phyloP scores from a whole-genome alignment of 2,329 filamentous ascomycete genomes.

The Fusarium piperis region DNA sequence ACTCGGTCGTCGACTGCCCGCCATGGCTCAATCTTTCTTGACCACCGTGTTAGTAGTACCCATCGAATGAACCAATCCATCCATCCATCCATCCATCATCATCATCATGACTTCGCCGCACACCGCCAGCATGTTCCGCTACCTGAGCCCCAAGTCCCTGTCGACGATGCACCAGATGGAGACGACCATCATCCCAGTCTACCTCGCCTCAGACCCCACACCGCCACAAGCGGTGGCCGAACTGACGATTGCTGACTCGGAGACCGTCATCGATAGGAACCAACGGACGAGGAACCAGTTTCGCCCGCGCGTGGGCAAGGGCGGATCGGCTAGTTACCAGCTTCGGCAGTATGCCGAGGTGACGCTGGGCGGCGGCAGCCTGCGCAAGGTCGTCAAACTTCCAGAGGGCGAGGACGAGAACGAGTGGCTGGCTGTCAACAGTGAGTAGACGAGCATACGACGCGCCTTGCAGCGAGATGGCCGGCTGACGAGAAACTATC shows the following conservation, averaged over 20 bases:
- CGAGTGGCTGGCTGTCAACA: constrained; percentile 98
- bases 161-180: constrained; percentile 45
- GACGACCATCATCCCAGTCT: constrained; percentile 45
- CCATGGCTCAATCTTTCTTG: constrained; percentile 53
- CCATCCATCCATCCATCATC: neutral
- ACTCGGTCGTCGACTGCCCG: constrained; percentile 17
- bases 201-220: constrained; percentile 26
- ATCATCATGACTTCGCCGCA: constrained; percentile 9
- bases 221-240: constrained; percentile 19
- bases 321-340: constrained; percentile 88
- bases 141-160: constrained; percentile 47
- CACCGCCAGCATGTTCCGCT: constrained; percentile 43
- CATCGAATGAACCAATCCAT: neutral
- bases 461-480: neutral
- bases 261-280: constrained; percentile 66
- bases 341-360: constrained; percentile 98
- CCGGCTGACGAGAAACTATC: constrained; percentile 8
- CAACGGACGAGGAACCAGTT: constrained; percentile 90
- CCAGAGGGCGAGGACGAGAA: constrained; percentile 98
- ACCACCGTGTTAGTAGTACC: constrained; percentile 55
- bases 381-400: constrained; percentile 95
- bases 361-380: constrained; percentile 90
- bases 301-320: constrained; percentile 87
- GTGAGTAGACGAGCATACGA: constrained; percentile 58
- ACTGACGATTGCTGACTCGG: constrained; percentile 45